These are phyloP conservation scores for Populus nigra DNA, from an alignment of 345 rosid species.

Conservation along the genomic window DNA sequence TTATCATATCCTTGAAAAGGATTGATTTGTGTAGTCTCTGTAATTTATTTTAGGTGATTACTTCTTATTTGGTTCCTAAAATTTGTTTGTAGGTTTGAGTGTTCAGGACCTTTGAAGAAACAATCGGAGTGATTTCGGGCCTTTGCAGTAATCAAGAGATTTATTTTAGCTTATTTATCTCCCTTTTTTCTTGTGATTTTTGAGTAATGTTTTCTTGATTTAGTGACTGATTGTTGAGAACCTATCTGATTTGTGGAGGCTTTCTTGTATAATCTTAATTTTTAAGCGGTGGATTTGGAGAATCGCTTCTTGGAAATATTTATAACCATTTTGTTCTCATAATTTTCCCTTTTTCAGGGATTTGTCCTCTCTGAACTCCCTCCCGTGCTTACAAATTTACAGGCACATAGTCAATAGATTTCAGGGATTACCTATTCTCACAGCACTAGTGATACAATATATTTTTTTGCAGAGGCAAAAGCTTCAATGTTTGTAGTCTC, in stretches of 20 bases:
- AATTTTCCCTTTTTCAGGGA: neutral
- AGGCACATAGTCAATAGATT: too few relatives aligned
- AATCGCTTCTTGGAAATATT: neutral
- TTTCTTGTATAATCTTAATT: neutral
- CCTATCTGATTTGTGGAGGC: neutral
- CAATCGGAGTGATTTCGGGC: neutral
- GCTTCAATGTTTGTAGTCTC: neutral
- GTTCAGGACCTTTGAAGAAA: slow-evolving; percentile 30
- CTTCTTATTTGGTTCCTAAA: neutral
- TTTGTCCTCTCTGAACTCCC: too few relatives aligned
- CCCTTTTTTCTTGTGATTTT: neutral
- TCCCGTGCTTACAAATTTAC: too few relatives aligned
- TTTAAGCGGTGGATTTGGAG: neutral
- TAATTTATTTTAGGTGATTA: neutral
- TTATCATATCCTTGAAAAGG: neutral
- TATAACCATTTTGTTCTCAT: neutral
- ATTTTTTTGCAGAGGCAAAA: neutral
- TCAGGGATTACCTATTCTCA: too few relatives aligned
- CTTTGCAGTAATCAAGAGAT: neutral
- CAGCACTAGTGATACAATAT: neutral
- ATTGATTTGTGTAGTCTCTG: neutral
- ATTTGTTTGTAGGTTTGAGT: slow-evolving; percentile 19
- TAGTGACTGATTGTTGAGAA: neutral
- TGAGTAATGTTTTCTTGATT: neutral
- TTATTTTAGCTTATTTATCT: neutral